Percentiles rank a stretch among this genome's conserved stretches.
Evolutionary conservation across 108 stramenopile genomes (phyloP).

Genomic region (Cyclotella choctawhatcheeana): DNA sequence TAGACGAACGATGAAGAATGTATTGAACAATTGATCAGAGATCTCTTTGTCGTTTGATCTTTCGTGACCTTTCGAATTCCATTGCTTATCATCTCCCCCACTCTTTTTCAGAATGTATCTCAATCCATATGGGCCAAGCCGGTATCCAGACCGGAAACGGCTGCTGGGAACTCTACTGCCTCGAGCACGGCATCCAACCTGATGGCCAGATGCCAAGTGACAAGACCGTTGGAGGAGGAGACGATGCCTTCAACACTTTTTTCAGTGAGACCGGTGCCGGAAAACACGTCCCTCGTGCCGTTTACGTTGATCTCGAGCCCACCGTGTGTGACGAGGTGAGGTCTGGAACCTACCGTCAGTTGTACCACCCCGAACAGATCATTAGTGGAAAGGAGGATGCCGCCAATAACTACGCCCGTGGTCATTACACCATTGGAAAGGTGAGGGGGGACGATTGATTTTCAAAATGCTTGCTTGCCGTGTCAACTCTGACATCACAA

Average conservation of each 20-base stretch:
- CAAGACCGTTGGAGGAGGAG: conserved; percentile 76
- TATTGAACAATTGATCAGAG: too few species aligned
- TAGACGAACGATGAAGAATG: too few species aligned
- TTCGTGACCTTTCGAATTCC: neutral
- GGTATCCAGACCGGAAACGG: conserved; percentile 97
- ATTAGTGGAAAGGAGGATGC: conserved; percentile 99
- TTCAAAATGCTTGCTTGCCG: too few species aligned
- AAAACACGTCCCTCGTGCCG: conserved; percentile 99
- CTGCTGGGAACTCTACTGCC: conserved; percentile 99
- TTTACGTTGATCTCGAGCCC: conserved; percentile 97
- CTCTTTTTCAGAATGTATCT: conserved; percentile 74
- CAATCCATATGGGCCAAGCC: conserved; percentile 92
- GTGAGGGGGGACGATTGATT: too few species aligned
- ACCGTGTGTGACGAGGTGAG: conserved; percentile 97
- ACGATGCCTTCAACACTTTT: conserved; percentile 97
- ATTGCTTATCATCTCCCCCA: neutral
- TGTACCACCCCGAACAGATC: conserved; percentile 99
- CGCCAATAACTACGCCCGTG: conserved; percentile 99
- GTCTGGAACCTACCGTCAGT: conserved; percentile 85
- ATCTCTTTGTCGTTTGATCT: too few species aligned
- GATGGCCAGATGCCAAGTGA: conserved; percentile 93
- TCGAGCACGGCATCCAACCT: conserved; percentile 97
- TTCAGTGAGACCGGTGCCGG: conserved; percentile 97
- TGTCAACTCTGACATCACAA: neutral
- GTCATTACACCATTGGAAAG: conserved; percentile 99